phyloP scores from a whole-genome alignment of 305 asterid genomes.

The Withania somnifera region DNA sequence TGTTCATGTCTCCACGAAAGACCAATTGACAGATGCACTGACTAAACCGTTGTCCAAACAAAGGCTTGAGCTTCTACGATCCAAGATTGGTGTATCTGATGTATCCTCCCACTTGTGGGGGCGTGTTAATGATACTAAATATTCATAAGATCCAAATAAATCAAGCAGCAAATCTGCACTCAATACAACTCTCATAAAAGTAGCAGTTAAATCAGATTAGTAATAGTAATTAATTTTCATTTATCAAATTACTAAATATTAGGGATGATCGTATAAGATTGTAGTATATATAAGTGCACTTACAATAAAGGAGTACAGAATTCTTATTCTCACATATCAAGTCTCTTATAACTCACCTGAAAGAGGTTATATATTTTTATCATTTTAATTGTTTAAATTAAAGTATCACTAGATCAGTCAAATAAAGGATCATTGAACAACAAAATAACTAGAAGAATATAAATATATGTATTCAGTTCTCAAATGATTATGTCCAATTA shows the following conservation, averaged over 20 bases:
- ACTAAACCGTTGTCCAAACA: no score
- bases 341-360: background rate
- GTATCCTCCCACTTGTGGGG: no score
- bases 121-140: background rate
- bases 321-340: background rate
- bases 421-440: no score
- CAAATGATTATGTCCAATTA: no score
- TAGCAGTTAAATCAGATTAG: background rate
- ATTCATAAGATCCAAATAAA: background rate
- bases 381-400: no score
- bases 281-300: background rate
- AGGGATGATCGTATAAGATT: background rate
- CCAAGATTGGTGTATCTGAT: no score
- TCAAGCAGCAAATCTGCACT: background rate
- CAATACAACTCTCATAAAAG: background rate
- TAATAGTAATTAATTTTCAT: background rate
- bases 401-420: no score
- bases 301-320: background rate
- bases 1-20: background rate
- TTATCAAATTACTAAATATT: background rate
- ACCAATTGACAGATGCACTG: no score
- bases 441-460: no score
- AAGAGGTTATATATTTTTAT: no score
- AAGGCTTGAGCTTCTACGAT: no score
- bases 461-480: no score